A percentile compares a stretch with the other conserved stretches of the same genome.
Evolutionary conservation across 225 moss, liverwort and hornwort species (phyloP).

Genomic region (Rhytidiadelphus loreus): DNA sequence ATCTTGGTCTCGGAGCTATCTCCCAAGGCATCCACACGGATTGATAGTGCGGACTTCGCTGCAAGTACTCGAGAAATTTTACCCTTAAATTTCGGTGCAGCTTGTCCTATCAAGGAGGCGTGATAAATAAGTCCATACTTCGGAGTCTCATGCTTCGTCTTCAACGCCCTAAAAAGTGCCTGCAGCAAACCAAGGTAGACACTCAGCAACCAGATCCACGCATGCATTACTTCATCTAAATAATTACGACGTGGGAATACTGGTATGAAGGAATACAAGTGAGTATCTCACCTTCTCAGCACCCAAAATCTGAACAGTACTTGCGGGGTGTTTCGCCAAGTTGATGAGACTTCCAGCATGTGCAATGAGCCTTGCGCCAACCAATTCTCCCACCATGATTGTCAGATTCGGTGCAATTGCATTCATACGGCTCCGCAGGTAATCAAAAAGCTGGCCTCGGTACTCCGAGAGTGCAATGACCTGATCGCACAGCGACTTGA

Average conservation of each 20-base stretch:
- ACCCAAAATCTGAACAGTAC: slow-evolving; percentile 89
- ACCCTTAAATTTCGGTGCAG: slow-evolving; percentile 81
- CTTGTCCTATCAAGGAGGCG: slow-evolving; percentile 81
- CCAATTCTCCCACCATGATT: slow-evolving; percentile 70
- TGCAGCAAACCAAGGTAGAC: background rate
- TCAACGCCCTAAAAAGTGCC: slow-evolving; percentile 78
- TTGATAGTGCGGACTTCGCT: slow-evolving; percentile 72
- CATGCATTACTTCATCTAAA: background rate
- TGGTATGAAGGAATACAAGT: background rate
- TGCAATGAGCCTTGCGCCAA: slow-evolving; percentile 76
- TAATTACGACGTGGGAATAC: background rate
- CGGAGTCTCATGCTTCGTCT: slow-evolving; percentile 91
- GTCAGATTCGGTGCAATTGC: slow-evolving; percentile 86
- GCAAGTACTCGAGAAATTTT: slow-evolving; percentile 88
- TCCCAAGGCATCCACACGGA: slow-evolving; percentile 73
- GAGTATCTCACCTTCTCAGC: slow-evolving; percentile 51
- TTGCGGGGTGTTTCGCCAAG: slow-evolving; percentile 74
- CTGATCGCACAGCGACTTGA: slow-evolving; percentile 76
- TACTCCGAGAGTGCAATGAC: slow-evolving; percentile 70
- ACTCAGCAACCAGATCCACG: background rate
- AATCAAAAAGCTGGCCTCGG: slow-evolving; percentile 69
- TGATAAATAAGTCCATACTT: slow-evolving; percentile 94
- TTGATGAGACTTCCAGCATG: slow-evolving; percentile 80
- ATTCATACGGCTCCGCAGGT: slow-evolving; percentile 72
- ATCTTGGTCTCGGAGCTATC: slow-evolving; percentile 51